phyloP scores from a whole-genome alignment of 2,329 filamentous ascomycete genomes.

The Tolypocladium cylindrosporum region DNA sequence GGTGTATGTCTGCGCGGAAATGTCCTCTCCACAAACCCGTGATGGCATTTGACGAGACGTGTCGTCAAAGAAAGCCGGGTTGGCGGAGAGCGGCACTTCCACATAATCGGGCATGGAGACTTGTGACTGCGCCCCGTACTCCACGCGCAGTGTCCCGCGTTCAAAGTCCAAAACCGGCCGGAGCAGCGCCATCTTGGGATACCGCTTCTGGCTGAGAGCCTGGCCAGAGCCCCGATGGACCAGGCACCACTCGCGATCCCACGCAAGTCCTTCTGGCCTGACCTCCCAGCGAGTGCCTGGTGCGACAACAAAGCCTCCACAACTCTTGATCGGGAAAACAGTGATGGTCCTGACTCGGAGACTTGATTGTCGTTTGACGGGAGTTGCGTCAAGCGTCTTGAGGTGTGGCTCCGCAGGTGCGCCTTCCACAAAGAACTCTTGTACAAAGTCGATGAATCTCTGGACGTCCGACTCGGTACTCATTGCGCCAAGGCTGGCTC shows the following conservation, averaged over 20 bases:
- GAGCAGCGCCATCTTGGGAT: constrained; percentile 80
- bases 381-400: background rate
- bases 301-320: constrained; percentile 67
- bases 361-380: background rate
- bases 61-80: constrained; percentile 46
- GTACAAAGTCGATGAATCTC: constrained; percentile 59
- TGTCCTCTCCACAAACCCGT: constrained; percentile 73
- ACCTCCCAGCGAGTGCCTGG: constrained; percentile 60
- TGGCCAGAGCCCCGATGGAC: constrained; percentile 77
- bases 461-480: constrained; percentile 68
- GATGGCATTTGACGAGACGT: constrained; percentile 37
- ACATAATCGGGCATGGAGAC: constrained; percentile 19
- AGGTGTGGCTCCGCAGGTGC: background rate
- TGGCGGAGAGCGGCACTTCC: constrained; percentile 54
- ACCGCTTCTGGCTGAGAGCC: constrained; percentile 79
- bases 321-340: constrained; percentile 93
- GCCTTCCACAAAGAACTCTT: constrained; percentile 49
- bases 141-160: constrained; percentile 53
- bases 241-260: constrained; percentile 96
- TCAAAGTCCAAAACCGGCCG: constrained; percentile 64
- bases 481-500: constrained; percentile 84
- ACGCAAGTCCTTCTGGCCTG: constrained; percentile 70
- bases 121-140: constrained; percentile 27
- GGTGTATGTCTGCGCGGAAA: constrained; percentile 62
- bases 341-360: constrained; percentile 50